Percentiles rank a stretch among this genome's conserved stretches.
Conservation (phyloP, 1,139 yeast genomes). For the Geotrichum macrosporum region DNA sequence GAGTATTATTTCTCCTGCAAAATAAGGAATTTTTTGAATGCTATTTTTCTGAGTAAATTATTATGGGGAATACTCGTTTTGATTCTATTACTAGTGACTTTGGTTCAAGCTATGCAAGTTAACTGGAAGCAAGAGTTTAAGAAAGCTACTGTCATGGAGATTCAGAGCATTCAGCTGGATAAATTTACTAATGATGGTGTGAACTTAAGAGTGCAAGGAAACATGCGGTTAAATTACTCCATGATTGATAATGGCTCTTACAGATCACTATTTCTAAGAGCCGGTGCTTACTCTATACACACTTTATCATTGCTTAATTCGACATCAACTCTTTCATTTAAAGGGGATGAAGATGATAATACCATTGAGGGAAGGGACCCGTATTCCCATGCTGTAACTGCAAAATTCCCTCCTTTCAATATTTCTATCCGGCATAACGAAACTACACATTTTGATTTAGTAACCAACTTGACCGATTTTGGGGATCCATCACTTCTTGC, state of each 20-base stretch:
- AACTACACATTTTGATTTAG: slow-evolving; percentile 26
- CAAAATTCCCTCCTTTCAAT: slow-evolving; percentile 26
- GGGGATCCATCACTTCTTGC: slow-evolving; percentile 28
- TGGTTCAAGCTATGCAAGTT: slow-evolving; percentile 10
- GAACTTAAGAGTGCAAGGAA: slow-evolving; percentile 14
- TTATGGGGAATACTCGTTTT: slow-evolving; percentile 1
- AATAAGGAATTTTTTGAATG: not conserved
- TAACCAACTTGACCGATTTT: slow-evolving; percentile 28
- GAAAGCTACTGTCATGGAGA: slow-evolving; percentile 15
- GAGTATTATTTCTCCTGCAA: not conserved
- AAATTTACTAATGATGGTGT: slow-evolving; percentile 17
- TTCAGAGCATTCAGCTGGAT: slow-evolving; percentile 13
- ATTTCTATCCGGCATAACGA: slow-evolving; percentile 23
- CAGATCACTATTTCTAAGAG: slow-evolving; percentile 12
- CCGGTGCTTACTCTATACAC: slow-evolving; percentile 17
- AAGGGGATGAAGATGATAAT: slow-evolving; percentile 1
- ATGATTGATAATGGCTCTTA: slow-evolving; percentile 10
- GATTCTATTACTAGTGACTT: not conserved
- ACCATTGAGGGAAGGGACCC: not conserved
- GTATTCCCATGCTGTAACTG: slow-evolving; percentile 26
- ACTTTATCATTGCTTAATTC: slow-evolving; percentile 8
- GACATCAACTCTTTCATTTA: slow-evolving; percentile 5
- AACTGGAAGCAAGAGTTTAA: slow-evolving; percentile 17
- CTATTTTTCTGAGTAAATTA: not conserved
- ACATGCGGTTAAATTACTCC: slow-evolving; percentile 14